Conservation (phyloP, 306 rosid genomes). For the Corylus avellana region DNA sequence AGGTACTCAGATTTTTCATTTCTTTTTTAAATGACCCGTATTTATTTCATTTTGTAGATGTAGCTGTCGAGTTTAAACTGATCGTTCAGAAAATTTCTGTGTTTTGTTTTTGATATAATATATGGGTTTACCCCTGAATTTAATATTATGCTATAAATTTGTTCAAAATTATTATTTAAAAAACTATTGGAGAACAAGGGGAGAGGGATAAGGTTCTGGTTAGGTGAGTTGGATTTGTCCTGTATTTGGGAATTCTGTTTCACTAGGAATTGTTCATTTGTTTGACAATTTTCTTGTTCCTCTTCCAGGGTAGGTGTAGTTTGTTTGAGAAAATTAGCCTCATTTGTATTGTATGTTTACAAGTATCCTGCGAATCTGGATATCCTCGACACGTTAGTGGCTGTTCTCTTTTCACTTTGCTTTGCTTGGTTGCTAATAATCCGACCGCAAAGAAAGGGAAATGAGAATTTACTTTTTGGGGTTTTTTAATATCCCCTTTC, state of each 20-base stretch:
- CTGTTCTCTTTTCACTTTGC: conserved; percentile 17
- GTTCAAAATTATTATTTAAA: not conserved
- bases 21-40: not conserved
- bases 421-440: not conserved
- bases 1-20: conserved; percentile 30
- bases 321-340: not conserved
- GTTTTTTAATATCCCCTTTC: not conserved
- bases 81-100: not conserved
- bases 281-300: not conserved
- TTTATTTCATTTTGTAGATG: not conserved
- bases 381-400: not conserved
- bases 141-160: not conserved
- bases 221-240: not conserved
- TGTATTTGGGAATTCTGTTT: not conserved
- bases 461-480: conserved; percentile 1
- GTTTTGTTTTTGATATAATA: not conserved
- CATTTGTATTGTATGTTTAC: not conserved
- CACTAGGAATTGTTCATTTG: not conserved
- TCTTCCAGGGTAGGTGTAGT: not conserved
- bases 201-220: not conserved
- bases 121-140: not conserved
- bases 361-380: not conserved
- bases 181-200: not conserved
- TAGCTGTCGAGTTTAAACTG: not conserved
- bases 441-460: conserved; percentile 5